A percentile compares a stretch with the other conserved stretches of the same genome.
Evolutionary conservation across 164 flowering plant species (phyloP).

Genomic region (Magnolia changhungtana): DNA sequence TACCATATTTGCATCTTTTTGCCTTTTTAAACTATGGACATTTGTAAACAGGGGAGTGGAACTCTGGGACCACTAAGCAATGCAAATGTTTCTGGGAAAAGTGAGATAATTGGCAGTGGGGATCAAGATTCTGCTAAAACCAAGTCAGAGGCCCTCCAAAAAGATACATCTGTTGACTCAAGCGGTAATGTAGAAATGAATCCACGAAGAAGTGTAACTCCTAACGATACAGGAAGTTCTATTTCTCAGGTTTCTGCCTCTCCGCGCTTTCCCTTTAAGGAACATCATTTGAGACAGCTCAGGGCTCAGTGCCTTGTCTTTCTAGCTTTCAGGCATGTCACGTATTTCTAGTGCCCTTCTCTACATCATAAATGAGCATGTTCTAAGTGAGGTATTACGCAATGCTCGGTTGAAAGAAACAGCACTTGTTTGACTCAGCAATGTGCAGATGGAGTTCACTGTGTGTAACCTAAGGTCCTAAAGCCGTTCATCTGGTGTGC

Average conservation of each 20-base stretch:
- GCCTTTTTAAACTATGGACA: neutral
- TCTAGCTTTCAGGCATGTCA: conserved; percentile 76
- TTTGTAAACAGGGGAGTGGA: conserved; percentile 38
- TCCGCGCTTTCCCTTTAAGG: conserved; percentile 71
- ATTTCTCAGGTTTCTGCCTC: conserved; percentile 29
- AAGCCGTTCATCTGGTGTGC: too few species aligned
- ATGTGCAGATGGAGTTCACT: too few species aligned
- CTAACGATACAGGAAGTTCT: conserved; percentile 57
- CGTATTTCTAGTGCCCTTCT: neutral
- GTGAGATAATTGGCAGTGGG: neutral
- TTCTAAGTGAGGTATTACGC: neutral
- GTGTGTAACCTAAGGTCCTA: too few species aligned
- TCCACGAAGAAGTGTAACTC: conserved; percentile 27
- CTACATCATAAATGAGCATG: neutral
- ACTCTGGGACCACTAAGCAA: conserved; percentile 17
- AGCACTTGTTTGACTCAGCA: too few species aligned
- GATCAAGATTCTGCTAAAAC: conserved; percentile 7
- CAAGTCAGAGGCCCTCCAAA: conserved; percentile 5
- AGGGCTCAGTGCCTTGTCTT: conserved; percentile 99
- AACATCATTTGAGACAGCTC: conserved; percentile 90
- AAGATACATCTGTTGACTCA: conserved; percentile 19
- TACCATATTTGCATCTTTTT: neutral
- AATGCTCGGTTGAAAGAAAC: too few species aligned
- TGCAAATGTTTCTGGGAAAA: conserved; percentile 13
- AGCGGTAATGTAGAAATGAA: conserved; percentile 34